A percentile compares a stretch with the other conserved stretches of the same genome.
phyloP scores from a whole-genome alignment of 208 protist species.

The Trypanosomatidae sp. region DNA sequence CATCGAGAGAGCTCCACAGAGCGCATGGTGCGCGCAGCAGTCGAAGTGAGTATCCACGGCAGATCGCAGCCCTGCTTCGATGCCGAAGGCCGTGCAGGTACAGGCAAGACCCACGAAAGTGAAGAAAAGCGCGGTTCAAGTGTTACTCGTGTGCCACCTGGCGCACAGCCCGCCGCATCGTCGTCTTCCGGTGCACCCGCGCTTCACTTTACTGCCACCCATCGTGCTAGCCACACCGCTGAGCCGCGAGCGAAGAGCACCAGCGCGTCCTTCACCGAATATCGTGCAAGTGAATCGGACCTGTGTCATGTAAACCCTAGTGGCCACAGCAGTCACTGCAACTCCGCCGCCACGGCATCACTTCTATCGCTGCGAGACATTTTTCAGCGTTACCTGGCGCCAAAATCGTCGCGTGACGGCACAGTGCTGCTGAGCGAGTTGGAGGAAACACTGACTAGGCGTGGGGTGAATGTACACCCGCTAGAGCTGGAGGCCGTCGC shows the following conservation, averaged over 20 bases:
- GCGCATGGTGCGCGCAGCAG: conserved; percentile 19
- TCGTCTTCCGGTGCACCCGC: not conserved
- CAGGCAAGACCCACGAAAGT: not conserved
- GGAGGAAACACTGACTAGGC: conserved; percentile 24
- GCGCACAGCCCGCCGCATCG: not conserved
- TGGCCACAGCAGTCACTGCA: not conserved
- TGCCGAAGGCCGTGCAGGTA: not conserved
- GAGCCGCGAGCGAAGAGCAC: not conserved
- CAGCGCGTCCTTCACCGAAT: not conserved
- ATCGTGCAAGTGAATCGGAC: not conserved
- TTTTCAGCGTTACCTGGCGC: conserved; percentile 14
- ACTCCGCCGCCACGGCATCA: not conserved
- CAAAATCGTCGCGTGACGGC: conserved; percentile 7
- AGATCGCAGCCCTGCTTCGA: not conserved
- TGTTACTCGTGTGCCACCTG: not conserved
- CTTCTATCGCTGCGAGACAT: conserved; percentile 32
- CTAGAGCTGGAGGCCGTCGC: conserved; percentile 62
- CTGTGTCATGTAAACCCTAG: not conserved
- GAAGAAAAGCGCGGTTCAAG: not conserved
- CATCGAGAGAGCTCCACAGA: not conserved
- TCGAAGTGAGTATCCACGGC: not conserved
- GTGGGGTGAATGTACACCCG: conserved; percentile 34
- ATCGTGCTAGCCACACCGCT: not conserved
- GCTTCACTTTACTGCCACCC: not conserved
- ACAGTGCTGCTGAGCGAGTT: conserved; percentile 38